Base-by-base conservation (phyloP, 495 filamentous ascomycete genomes). In the Neurospora tetraspora region DNA sequence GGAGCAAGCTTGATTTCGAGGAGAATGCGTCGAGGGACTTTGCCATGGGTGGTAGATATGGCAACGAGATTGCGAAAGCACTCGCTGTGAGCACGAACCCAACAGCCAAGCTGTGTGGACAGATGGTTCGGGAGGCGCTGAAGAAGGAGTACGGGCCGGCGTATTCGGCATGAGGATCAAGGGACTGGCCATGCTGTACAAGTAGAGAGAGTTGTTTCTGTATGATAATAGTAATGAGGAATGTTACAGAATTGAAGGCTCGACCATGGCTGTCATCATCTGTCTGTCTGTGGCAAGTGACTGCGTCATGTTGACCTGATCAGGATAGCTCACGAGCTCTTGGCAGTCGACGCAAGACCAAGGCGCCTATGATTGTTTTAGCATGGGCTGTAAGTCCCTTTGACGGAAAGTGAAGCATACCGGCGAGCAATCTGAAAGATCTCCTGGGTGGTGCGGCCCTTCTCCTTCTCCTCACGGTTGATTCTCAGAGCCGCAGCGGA, bases 91-190 rank as follows among this genome's bases (percentile, higher is more conserved):
- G 87, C 81, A 92, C 90, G 53, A 97, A 97, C 85, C 94, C 94
- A 39, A 92, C 92, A 75, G 93, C 93, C 36, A 96, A 94, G 85
- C 85, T 96, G 78, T 97, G 94, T 82, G 94, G 93, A 16, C 88
- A 88, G 38, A 96, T 97, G 83, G 93, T 97, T 12, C 90, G 89
- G 80, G 91, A 95, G 83, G 93, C 92, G 47, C 88, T 97, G 87
- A 90, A 86, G 83, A 92, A 90, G 83, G 94, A 97, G 82, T 86
- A 86, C 70, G 85, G 84, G 2, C 78, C 81, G 10, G 77, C 75
- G 36, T 82, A 80, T 74, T 77, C 75, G 53, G 71, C 69, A 74
- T 84, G 65, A 80, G 39, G 27, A 14, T 34, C 36, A 72, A 31
- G 16, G 27, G 14, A 34, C 27, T 18, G 6, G 14, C 53, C 27